phyloP scores from a whole-genome alignment of 2,329 filamentous ascomycete species.

The Trichophyton verrucosum region DNA sequence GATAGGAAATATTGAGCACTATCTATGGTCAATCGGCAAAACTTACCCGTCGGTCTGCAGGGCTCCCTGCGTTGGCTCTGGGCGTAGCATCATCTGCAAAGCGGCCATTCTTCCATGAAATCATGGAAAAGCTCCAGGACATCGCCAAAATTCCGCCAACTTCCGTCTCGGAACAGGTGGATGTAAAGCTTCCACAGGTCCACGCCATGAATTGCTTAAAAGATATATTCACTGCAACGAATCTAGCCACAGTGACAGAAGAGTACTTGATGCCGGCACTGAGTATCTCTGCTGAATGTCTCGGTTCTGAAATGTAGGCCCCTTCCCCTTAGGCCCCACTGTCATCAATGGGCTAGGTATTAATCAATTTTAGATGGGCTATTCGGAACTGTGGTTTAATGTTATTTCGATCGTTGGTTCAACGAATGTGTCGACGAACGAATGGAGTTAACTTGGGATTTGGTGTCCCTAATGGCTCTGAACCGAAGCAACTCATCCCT shows the following conservation, averaged over 20 bases:
- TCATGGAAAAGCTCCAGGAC: slow-evolving; percentile 31
- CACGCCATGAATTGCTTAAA: slow-evolving; percentile 91
- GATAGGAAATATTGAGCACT: slow-evolving; percentile 45
- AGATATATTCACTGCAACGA: slow-evolving; percentile 77
- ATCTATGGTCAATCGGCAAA: slow-evolving; percentile 67
- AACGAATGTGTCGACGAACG: slow-evolving; percentile 40
- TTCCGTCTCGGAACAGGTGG: slow-evolving; percentile 23
- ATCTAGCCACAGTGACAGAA: slow-evolving; percentile 60
- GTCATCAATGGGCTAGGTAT: not conserved
- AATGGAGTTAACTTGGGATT: slow-evolving; percentile 38
- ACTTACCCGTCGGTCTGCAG: slow-evolving; percentile 76
- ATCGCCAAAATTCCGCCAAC: slow-evolving; percentile 25
- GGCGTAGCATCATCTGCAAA: slow-evolving; percentile 57
- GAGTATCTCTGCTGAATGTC: slow-evolving; percentile 63
- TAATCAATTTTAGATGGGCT: slow-evolving; percentile 53
- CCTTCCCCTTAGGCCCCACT: not conserved
- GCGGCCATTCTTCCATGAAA: slow-evolving; percentile 31
- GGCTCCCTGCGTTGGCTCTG: slow-evolving; percentile 74
- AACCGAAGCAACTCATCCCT: slow-evolving; percentile 28
- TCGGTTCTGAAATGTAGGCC: slow-evolving; percentile 63
- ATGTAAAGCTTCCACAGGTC: slow-evolving; percentile 66
- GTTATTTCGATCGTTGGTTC: slow-evolving; percentile 74
- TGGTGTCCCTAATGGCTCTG: slow-evolving; percentile 32
- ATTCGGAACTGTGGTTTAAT: slow-evolving; percentile 89
- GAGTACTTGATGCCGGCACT: slow-evolving; percentile 60